Evolutionary conservation across 495 filamentous ascomycete genomes (phyloP).

Genomic region (Chaetomium fimeti): DNA sequence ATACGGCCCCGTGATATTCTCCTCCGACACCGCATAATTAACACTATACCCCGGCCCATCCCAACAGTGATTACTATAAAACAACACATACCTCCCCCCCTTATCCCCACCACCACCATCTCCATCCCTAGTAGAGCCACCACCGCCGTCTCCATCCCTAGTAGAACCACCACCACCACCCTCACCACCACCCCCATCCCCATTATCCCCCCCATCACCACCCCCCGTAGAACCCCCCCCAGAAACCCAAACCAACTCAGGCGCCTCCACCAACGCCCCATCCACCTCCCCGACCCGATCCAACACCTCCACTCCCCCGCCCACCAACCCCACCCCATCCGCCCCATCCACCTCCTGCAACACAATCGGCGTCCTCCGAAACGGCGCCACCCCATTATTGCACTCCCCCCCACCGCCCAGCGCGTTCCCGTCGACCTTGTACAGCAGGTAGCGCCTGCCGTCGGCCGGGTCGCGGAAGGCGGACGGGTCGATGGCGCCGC

Average conservation of each 20-base stretch:
- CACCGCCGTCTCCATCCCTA: background rate
- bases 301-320: slow-evolving; percentile 53
- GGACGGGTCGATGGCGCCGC: slow-evolving; percentile 60
- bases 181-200: slow-evolving; percentile 44
- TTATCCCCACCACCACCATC: slow-evolving; percentile 4
- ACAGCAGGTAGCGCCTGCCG: slow-evolving; percentile 57
- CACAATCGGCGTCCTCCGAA: slow-evolving; percentile 57
- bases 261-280: slow-evolving; percentile 63
- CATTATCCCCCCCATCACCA: slow-evolving; percentile 37
- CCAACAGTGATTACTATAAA: slow-evolving; percentile 61
- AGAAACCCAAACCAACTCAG: slow-evolving; percentile 50
- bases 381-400: slow-evolving; percentile 51
- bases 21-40: slow-evolving; percentile 48
- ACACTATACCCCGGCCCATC: slow-evolving; percentile 53
- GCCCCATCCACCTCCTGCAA: slow-evolving; percentile 52
- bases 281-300: slow-evolving; percentile 52
- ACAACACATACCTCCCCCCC: slow-evolving; percentile 54
- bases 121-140: slow-evolving; percentile 37
- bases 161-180: slow-evolving; percentile 55
- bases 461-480: slow-evolving; percentile 52
- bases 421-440: slow-evolving; percentile 64
- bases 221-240: background rate
- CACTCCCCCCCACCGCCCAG: slow-evolving; percentile 58
- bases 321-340: slow-evolving; percentile 54
- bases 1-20: slow-evolving; percentile 50